phyloP scores from a whole-genome alignment of 2,329 filamentous ascomycete genomes.

The Penicillium sp. region DNA sequence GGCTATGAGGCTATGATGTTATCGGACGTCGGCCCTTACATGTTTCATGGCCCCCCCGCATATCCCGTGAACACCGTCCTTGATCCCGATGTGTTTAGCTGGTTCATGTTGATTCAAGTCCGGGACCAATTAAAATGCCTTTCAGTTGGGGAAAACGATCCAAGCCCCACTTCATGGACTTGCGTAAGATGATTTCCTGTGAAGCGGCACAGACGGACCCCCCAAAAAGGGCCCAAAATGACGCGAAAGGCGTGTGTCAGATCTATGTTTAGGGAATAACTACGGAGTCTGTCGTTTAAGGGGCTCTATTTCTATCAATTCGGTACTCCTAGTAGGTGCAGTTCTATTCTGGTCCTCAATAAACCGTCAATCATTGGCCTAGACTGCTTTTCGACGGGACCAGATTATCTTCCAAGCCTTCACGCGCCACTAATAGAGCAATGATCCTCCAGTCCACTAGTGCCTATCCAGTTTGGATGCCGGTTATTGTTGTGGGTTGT shows the following conservation, averaged over 20 bases:
- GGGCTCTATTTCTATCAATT: neutral
- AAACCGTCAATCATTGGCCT: neutral
- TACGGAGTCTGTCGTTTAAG: neutral
- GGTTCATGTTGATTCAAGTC: neutral
- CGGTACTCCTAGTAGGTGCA: neutral
- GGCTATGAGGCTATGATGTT: neutral
- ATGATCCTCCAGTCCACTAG: neutral
- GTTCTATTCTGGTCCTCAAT: neutral
- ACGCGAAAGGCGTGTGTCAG: neutral
- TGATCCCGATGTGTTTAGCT: neutral
- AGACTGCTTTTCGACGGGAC: neutral
- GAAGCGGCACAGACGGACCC: neutral
- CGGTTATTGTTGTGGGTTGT: neutral
- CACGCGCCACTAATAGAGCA: neutral
- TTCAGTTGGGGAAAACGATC: neutral
- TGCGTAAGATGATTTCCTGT: neutral
- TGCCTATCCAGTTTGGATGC: neutral
- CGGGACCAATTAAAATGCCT: neutral
- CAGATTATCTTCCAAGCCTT: neutral
- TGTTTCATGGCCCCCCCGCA: neutral
- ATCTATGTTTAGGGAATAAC: neutral
- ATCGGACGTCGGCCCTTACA: neutral
- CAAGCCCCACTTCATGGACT: neutral
- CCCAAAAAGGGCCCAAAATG: neutral
- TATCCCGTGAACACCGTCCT: neutral